These are phyloP conservation scores for Colletotrichum lindemuthianum DNA, from an alignment of 2,329 filamentous ascomycete genomes.

Conservation along the genomic window DNA sequence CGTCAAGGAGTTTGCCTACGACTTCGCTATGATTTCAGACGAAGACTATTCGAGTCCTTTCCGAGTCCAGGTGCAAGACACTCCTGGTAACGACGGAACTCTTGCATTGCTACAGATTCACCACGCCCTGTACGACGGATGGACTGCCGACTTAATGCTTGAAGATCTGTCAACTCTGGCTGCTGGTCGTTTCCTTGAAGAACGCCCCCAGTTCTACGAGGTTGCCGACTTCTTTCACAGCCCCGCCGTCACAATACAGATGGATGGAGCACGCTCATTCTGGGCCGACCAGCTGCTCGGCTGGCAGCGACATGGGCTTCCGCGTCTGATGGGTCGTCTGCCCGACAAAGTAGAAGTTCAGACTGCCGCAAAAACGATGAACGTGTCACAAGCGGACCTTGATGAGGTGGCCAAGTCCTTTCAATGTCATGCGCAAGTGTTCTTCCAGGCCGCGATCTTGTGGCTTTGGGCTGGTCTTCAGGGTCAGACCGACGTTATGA, in stretches of 20 bases:
- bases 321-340: slow-evolving; percentile 44
- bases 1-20: slow-evolving; percentile 49
- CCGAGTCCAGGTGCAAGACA: slow-evolving; percentile 62
- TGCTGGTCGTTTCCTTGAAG: slow-evolving; percentile 37
- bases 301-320: slow-evolving; percentile 66
- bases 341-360: slow-evolving; percentile 42
- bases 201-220: slow-evolving; percentile 68
- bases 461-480: slow-evolving; percentile 73
- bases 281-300: slow-evolving; percentile 75
- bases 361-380: slow-evolving; percentile 43
- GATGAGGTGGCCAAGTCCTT: slow-evolving; percentile 49
- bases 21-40: slow-evolving; percentile 48
- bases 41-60: slow-evolving; percentile 66
- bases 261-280: slow-evolving; percentile 64
- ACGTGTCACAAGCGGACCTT: slow-evolving; percentile 47
- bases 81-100: slow-evolving; percentile 37
- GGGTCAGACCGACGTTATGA: slow-evolving; percentile 72
- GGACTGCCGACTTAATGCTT: slow-evolving; percentile 82
- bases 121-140: slow-evolving; percentile 92
- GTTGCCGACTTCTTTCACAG: slow-evolving; percentile 63
- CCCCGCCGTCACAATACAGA: slow-evolving; percentile 39
- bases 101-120: slow-evolving; percentile 70
- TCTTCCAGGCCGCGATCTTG: slow-evolving; percentile 79
- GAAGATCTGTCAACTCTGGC: slow-evolving; percentile 71
- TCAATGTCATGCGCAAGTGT: slow-evolving; percentile 70